Percentiles rank a stretch among this genome's conserved stretches.
phyloP scores from a whole-genome alignment of 1,139 yeast genomes.

The Eremothecium coryli region DNA sequence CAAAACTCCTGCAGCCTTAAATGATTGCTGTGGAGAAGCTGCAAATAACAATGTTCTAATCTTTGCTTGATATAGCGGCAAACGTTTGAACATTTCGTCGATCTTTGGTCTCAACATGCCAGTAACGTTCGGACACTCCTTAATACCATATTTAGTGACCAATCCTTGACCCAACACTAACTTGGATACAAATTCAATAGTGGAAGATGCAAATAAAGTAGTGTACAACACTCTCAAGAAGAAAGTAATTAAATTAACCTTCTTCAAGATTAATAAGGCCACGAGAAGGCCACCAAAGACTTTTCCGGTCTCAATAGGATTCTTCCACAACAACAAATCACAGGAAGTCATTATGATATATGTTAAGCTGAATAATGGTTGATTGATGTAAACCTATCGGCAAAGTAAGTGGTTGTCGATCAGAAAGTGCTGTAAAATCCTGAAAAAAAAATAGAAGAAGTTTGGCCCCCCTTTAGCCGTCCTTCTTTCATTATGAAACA shows the following conservation, averaged over 20 bases:
- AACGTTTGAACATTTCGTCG: constrained; percentile 22
- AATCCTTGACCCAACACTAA: constrained; percentile 62
- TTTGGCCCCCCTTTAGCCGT: no score
- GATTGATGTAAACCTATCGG: no score
- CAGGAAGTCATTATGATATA: constrained; percentile 23
- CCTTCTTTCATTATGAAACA: no score
- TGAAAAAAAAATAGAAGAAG: no score
- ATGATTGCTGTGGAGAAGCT: constrained; percentile 41
- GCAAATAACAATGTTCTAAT: constrained; percentile 29
- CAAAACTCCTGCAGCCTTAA: constrained; percentile 60
- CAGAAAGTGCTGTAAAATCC: no score
- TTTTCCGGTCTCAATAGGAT: constrained; percentile 71
- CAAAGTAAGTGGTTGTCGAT: no score
- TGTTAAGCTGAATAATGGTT: no score
- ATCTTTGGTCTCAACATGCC: constrained; percentile 42
- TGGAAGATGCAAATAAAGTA: constrained; percentile 43
- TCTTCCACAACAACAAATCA: constrained; percentile 67
- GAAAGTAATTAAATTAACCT: constrained; percentile 59
- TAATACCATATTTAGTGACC: constrained; percentile 41
- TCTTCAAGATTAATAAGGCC: constrained; percentile 54
- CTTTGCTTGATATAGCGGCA: constrained; percentile 27
- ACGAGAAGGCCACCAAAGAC: constrained; percentile 59
- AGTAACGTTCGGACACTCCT: constrained; percentile 29
- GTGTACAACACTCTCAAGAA: constrained; percentile 42
- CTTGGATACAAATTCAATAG: constrained; percentile 61